These are phyloP conservation scores for Zymoseptoria brevis DNA, from an alignment of 2,329 filamentous ascomycete species.

Conservation along the genomic window DNA sequence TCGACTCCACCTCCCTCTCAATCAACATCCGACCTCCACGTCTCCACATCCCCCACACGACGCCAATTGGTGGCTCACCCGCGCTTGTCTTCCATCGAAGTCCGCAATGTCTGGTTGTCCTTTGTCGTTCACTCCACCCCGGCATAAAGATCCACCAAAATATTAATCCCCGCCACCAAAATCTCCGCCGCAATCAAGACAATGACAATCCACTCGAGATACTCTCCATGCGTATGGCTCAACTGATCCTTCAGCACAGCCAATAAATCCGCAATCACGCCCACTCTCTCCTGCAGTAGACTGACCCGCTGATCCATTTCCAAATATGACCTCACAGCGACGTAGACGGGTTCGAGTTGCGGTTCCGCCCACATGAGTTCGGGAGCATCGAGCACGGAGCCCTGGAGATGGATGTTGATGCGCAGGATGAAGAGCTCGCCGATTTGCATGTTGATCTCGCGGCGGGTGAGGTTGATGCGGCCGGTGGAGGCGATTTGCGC, in stretches of 20 bases:
- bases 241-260: constrained; percentile 93
- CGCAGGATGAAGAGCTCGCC: constrained; percentile 95
- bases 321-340: constrained; percentile 87
- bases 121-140: constrained; percentile 23
- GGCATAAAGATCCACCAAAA: constrained; percentile 86
- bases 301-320: constrained; percentile 96
- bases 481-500: constrained; percentile 87
- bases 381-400: constrained; percentile 89
- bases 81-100: background rate
- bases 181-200: constrained; percentile 94
- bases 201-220: constrained; percentile 62
- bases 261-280: constrained; percentile 87
- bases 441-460: constrained; percentile 98
- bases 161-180: constrained; percentile 76
- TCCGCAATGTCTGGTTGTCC: background rate
- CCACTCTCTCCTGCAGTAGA: constrained; percentile 78
- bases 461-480: constrained; percentile 78
- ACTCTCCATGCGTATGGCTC: constrained; percentile 74
- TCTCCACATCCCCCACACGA: background rate
- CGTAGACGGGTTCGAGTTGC: constrained; percentile 91
- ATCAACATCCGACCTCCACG: background rate
- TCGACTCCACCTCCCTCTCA: background rate
- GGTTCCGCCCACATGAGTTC: constrained; percentile 99
- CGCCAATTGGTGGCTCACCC: background rate
- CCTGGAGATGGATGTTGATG: constrained; percentile 97